Evolutionary conservation across 768 basidiomycete species (phyloP).

Genomic region (Leucosporidium yakuticum): DNA sequence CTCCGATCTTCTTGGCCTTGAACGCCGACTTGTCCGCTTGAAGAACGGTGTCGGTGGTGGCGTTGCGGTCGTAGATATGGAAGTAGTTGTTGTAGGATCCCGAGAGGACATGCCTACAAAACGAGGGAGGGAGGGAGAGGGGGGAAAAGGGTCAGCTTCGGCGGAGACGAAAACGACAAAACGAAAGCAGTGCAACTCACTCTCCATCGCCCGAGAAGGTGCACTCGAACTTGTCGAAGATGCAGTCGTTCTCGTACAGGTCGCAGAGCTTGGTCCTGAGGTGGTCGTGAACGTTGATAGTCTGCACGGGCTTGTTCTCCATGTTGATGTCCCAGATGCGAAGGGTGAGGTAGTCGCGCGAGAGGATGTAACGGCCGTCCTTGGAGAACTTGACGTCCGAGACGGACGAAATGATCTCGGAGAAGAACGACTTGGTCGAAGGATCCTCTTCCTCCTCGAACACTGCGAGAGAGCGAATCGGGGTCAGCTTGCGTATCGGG

Average conservation of each 20-base stretch:
- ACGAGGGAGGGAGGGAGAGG: neutral
- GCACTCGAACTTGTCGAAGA: slow-evolving; percentile 99
- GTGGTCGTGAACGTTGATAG: slow-evolving; percentile 97
- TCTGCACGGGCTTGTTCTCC: slow-evolving; percentile 93
- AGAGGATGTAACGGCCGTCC: slow-evolving; percentile 93
- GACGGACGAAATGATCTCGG: slow-evolving; percentile 98
- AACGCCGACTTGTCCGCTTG: slow-evolving; percentile 99
- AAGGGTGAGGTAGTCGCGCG: slow-evolving; percentile 91
- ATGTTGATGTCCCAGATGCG: slow-evolving; percentile 99
- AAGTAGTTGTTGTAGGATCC: slow-evolving; percentile 99
- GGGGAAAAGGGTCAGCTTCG: neutral
- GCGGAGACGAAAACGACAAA: neutral
- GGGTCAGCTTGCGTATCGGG: neutral
- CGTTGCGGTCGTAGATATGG: slow-evolving; percentile 93
- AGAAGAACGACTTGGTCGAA: slow-evolving; percentile 94
- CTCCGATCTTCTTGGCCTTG: slow-evolving; percentile 98
- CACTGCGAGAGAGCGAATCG: slow-evolving; percentile 50
- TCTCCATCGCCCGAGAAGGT: slow-evolving; percentile 93
- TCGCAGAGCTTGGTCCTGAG: slow-evolving; percentile 95
- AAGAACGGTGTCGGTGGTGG: slow-evolving; percentile 74
- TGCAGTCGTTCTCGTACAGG: slow-evolving; percentile 98
- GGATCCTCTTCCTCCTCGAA: slow-evolving; percentile 99
- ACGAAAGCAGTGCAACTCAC: slow-evolving; percentile 48
- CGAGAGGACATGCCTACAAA: slow-evolving; percentile 80
- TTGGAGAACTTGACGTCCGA: slow-evolving; percentile 99